These are phyloP conservation scores for Chytridium lagenaria DNA, from an alignment of 371 early-diverging fungal genomes.

Conservation along the genomic window DNA sequence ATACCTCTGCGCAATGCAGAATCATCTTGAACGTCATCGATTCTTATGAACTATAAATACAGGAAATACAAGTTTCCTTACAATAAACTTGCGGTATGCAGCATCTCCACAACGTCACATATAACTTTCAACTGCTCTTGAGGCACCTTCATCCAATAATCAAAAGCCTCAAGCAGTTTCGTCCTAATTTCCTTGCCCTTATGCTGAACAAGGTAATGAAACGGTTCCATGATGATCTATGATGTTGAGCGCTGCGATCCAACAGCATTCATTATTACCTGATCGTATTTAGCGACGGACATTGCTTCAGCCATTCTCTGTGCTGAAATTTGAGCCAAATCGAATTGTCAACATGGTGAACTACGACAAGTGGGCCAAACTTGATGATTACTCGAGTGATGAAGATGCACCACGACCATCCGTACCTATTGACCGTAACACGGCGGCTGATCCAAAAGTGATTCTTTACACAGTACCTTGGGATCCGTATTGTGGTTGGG, in stretches of 20 bases:
- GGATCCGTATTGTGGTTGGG: conserved; percentile 33
- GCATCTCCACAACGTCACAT: conserved; percentile 85
- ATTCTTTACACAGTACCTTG: conserved; percentile 43
- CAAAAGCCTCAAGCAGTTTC: conserved; percentile 87
- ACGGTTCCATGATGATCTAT: conserved; percentile 51
- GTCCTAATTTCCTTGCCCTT: conserved; percentile 93
- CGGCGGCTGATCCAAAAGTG: neutral
- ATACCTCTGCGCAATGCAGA: conserved; percentile 87
- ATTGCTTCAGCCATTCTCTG: too few species aligned
- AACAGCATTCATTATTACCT: too few species aligned
- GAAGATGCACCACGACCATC: conserved; percentile 11
- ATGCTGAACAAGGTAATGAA: conserved; percentile 71
- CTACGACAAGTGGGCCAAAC: conserved; percentile 34
- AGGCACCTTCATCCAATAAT: conserved; percentile 85
- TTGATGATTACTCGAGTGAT: conserved; percentile 27
- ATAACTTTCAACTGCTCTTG: conserved; percentile 69
- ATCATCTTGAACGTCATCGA: conserved; percentile 96
- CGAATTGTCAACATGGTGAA: conserved; percentile 10
- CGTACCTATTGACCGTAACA: neutral
- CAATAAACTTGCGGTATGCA: conserved; percentile 93
- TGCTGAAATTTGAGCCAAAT: too few species aligned
- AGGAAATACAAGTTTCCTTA: conserved; percentile 46
- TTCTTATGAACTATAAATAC: conserved; percentile 50
- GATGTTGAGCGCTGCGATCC: too few species aligned
- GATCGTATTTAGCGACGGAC: neutral